phyloP scores from a whole-genome alignment of 495 filamentous ascomycete genomes.

The Thozetella sp. region DNA sequence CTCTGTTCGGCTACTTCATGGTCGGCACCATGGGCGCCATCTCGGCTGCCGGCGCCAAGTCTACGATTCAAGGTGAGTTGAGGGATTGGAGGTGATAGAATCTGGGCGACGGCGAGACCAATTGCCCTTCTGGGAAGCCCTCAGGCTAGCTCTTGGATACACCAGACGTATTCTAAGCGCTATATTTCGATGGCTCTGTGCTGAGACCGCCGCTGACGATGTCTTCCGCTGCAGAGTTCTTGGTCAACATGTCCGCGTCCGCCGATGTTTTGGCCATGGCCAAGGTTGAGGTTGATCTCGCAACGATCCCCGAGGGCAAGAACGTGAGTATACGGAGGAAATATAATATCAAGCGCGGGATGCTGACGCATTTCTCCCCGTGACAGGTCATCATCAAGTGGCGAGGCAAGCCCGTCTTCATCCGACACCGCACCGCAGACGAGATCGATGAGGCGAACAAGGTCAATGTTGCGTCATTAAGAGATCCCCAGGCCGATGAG shows the following conservation, averaged over 20 bases:
- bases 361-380: neutral
- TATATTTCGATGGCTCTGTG: slow-evolving; percentile 2
- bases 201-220: slow-evolving; percentile 12
- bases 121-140: slow-evolving; percentile 10
- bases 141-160: neutral
- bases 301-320: slow-evolving; percentile 96
- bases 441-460: slow-evolving; percentile 87
- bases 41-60: slow-evolving; percentile 91
- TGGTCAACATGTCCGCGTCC: slow-evolving; percentile 99
- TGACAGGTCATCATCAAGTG: slow-evolving; percentile 97
- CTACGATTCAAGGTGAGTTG: slow-evolving; percentile 88
- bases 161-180: slow-evolving; percentile 4
- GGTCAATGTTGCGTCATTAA: slow-evolving; percentile 72
- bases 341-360: neutral
- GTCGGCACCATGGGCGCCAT: slow-evolving; percentile 92
- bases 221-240: slow-evolving; percentile 72
- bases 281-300: slow-evolving; percentile 97
- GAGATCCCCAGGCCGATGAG: slow-evolving; percentile 88
- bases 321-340: slow-evolving; percentile 66
- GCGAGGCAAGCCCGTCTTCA: slow-evolving; percentile 99
- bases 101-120: neutral
- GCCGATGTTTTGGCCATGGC: slow-evolving; percentile 98
- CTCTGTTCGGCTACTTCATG: slow-evolving; percentile 97
- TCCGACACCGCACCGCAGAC: slow-evolving; percentile 91
- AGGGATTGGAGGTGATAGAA: neutral